A percentile compares a stretch with the other conserved stretches of the same genome.
Conservation (phyloP, 2,329 filamentous ascomycete genomes). For the Talaromyces sp. region DNA sequence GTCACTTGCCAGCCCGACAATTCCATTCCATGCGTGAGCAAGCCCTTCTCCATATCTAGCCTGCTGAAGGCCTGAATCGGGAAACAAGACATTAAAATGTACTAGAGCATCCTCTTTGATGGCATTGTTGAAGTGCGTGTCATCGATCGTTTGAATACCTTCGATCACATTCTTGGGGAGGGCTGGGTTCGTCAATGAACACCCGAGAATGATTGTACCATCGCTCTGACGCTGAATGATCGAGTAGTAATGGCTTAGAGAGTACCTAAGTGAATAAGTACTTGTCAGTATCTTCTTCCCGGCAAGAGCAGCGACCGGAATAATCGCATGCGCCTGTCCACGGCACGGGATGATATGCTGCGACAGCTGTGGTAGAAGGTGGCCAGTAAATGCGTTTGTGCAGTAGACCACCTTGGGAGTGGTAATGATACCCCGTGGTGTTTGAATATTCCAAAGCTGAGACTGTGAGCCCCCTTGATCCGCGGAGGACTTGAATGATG, state of each 20-base stretch:
- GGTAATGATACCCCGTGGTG: constrained; percentile 18
- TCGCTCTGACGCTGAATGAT: constrained; percentile 51
- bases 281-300: constrained; percentile 36
- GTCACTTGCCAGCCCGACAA: constrained; percentile 53
- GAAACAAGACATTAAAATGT: constrained; percentile 42
- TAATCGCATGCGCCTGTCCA: constrained; percentile 49
- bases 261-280: constrained; percentile 52
- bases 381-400: constrained; percentile 29
- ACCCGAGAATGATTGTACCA: constrained; percentile 49
- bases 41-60: constrained; percentile 47
- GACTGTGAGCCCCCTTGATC: neutral
- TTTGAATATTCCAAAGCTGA: constrained; percentile 22
- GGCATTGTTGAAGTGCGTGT: constrained; percentile 45
- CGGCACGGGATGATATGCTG: constrained; percentile 46
- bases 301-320: constrained; percentile 44
- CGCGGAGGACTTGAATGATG: constrained; percentile 25
- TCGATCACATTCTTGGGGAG: constrained; percentile 35
- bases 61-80: constrained; percentile 10
- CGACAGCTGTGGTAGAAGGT: constrained; percentile 22
- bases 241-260: constrained; percentile 53
- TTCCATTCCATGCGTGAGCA: constrained; percentile 52
- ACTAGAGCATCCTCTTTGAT: constrained; percentile 42
- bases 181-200: constrained; percentile 47
- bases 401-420: constrained; percentile 27
- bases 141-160: constrained; percentile 41